Percentiles rank a stretch among this genome's conserved stretches.
phyloP scores from a whole-genome alignment of 2,329 filamentous ascomycete species.

The Ceratocystis colombiana region DNA sequence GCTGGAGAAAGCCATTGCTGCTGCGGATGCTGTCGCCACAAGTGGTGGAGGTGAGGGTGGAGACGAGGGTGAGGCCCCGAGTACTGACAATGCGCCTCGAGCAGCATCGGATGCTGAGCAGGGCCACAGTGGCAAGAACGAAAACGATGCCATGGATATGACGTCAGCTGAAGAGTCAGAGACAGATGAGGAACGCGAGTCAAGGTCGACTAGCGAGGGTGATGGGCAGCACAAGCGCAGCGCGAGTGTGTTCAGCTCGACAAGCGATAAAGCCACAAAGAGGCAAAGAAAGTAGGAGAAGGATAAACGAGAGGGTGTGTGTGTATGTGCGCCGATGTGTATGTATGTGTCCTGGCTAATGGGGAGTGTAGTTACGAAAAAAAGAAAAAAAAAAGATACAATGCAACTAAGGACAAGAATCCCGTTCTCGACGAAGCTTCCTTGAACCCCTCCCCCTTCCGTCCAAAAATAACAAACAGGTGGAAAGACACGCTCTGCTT shows the following conservation, averaged over 20 bases:
- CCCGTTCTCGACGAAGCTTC: too few species aligned
- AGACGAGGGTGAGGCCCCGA: background rate
- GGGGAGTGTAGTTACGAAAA: background rate
- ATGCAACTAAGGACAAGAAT: background rate
- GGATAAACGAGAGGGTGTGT: background rate
- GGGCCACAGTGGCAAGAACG: background rate
- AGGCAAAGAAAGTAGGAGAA: slow-evolving; percentile 44
- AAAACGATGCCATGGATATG: slow-evolving; percentile 24
- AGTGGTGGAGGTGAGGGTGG: background rate
- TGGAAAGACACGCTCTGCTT: background rate
- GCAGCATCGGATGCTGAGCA: background rate
- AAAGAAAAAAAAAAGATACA: background rate
- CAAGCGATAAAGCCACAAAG: slow-evolving; percentile 54
- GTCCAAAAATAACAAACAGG: background rate
- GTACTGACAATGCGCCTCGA: too few species aligned
- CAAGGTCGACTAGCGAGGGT: slow-evolving; percentile 32
- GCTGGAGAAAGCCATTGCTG: slow-evolving; percentile 36
- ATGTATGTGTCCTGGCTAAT: background rate
- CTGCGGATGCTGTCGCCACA: slow-evolving; percentile 22
- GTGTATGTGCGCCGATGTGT: background rate
- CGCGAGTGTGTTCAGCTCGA: slow-evolving; percentile 65
- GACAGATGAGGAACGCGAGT: slow-evolving; percentile 30
- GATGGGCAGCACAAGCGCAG: slow-evolving; percentile 57
- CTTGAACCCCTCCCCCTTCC: background rate
- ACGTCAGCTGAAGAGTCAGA: slow-evolving; percentile 32